Evolutionary conservation across 345 rosid species (phyloP), one percentile per base, ranked within the genome.

Genomic region (Citrus trifoliata): DNA sequence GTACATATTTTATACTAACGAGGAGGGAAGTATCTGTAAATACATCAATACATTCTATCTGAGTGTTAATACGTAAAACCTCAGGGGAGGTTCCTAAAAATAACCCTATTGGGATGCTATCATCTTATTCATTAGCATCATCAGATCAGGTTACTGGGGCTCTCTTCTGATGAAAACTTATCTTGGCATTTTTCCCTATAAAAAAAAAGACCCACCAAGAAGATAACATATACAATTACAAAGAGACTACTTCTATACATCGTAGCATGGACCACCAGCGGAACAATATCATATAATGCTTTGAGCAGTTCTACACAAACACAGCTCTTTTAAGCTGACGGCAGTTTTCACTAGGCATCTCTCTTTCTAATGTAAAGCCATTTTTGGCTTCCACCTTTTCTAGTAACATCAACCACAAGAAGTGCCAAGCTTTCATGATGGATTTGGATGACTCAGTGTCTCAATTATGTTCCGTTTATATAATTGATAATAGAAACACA

Each of bases 361-460:
- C 71, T 27, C 12, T 75, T 32, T 35, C 13, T 27, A 22, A 67
- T 61, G 78, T 74, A 73, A 81, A 37, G 46, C 74, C 71, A 68
- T 28, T 78, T 78, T 78, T 74, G 76, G 75, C 76, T 30, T 70
- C 16, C 37, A 33, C 24, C 60, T 51, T 63, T 74, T 35, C 59
- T 53, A 8, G 72, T 27, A 58, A 73, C 70, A 38, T 63, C 40
- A 62, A 28, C 77, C 59, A 27, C 77, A 7, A 60, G 32, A 71
- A 51, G 28, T 10, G 28, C 63, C 7, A 12, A 55, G 74, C 55
- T 73, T 24, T 24, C 77, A 61, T 40, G 25, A 74, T 33, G 69
- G 35, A 65, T 10, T 32, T 65, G 69, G 38, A 33, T 65, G 69
- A 62, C 25, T 62, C 48, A 7, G 30, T 25, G 19, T 27, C 40